Base-by-base conservation (phyloP, 2,329 filamentous ascomycete species). In the Trichoderma sp. region DNA sequence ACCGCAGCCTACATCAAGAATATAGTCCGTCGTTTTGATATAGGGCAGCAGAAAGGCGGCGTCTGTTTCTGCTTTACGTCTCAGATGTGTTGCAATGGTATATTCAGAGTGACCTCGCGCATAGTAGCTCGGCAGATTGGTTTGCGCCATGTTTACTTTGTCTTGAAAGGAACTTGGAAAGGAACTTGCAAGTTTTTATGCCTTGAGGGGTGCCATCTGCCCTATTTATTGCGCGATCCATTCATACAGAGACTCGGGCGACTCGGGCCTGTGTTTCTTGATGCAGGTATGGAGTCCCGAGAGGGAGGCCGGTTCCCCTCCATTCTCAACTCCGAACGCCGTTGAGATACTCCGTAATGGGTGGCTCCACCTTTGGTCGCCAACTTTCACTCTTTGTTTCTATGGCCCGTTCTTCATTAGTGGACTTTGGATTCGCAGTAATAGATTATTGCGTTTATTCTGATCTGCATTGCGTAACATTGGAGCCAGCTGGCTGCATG, bases 1-100 rank as follows among this genome's bases (percentile, higher is more conserved):
- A 6, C 69, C 69, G 59, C 69, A 72, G 59, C 69, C 69, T n/a
- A 72, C 69, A 35, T 72, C 69, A 4, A 72, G 69, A 12, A 72
- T 72, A 35, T 72, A 41, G 59, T 72, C 59, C 6, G 69, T 64
- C 8, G 38, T 2, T 41, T 64, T 72, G 29, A 72, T 35, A 41
- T 72, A 4, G 24, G 69, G 69, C 3, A 72, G 7, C 3, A 72
- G 38, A 6, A 72, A 72, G 27, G 59, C 69, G 12, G 69, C 69
- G 7, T 72, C 69, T 16, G 59, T 64, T n/a, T 64, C 59, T 4
- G 69, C 69, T 12, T 16, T 72, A 29, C 69, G 69, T 14, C 38
- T 31, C 9, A 72, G 38, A 6, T 72, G 69, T 3, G 69, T 72
- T 53, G 69, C 59, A 21, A 72, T 64, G 69, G 69, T 72, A 29